Evolutionary conservation across 176 grass and related monocot genomes (phyloP).

Genomic region (Carex scoparia): DNA sequence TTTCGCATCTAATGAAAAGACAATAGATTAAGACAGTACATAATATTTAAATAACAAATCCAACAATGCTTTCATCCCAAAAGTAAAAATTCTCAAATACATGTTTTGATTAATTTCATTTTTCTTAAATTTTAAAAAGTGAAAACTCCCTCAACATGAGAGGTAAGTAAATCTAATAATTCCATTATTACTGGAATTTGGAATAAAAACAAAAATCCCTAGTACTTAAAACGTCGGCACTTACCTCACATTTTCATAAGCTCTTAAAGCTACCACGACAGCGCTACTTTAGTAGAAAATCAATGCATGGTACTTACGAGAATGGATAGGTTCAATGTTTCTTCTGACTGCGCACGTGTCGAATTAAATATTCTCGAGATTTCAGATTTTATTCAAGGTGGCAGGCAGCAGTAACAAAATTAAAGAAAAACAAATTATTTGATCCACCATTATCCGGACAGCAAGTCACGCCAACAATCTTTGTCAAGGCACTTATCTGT

Average conservation of each 20-base stretch:
- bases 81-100: not conserved
- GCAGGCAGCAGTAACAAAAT: not conserved
- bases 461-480: not conserved
- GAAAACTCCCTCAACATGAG: not conserved
- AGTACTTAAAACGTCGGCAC: not conserved
- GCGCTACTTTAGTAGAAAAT: not conserved
- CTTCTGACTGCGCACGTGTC: constrained; percentile 21
- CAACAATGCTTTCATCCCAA: not conserved
- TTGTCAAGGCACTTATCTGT: not conserved
- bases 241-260: not conserved
- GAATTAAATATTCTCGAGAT: not conserved
- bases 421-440: not conserved
- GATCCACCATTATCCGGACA: not conserved
- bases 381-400: not conserved
- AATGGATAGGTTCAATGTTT: constrained; percentile 8
- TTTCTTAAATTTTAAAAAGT: not conserved
- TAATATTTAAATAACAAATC: not conserved
- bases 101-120: not conserved
- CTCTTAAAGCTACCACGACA: not conserved
- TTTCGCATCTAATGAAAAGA: not conserved
- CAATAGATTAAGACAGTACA: not conserved
- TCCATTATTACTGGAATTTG: not conserved
- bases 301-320: no score
- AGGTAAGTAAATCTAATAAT: not conserved
- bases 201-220: not conserved